phyloP scores from a whole-genome alignment of 2,329 filamentous ascomycete species.

The Aurifilum marmelostoma region DNA sequence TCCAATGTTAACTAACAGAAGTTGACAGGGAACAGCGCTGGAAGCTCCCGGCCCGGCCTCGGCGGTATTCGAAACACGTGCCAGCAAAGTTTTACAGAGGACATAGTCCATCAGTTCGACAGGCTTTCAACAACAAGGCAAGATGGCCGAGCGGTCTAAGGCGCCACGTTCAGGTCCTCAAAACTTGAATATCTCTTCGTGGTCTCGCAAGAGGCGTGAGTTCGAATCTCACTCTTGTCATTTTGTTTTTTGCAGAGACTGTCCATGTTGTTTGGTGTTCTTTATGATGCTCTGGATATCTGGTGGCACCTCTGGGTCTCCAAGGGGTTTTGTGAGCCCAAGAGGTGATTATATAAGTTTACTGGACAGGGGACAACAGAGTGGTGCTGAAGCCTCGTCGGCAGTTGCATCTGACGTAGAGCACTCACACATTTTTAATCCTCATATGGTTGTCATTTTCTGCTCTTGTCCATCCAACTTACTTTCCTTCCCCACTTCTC shows the following conservation, averaged over 20 bases:
- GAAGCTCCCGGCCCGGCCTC: conserved; percentile 5
- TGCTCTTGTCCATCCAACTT: too few species aligned
- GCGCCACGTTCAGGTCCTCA: conserved; percentile 13
- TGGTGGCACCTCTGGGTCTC: too few species aligned
- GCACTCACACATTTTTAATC: too few species aligned
- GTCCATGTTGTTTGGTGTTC: too few species aligned
- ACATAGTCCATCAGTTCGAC: neutral
- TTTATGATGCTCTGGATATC: too few species aligned
- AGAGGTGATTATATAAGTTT: too few species aligned
- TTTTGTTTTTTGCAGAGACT: neutral
- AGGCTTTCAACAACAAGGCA: neutral
- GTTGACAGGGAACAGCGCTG: neutral
- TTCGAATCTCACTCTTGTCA: conserved; percentile 16
- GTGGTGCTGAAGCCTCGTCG: too few species aligned
- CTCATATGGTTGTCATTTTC: too few species aligned
- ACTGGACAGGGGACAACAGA: too few species aligned
- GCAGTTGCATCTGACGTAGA: too few species aligned
- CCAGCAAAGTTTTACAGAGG: neutral
- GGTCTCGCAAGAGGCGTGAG: conserved; percentile 15
- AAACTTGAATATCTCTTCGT: conserved; percentile 6
- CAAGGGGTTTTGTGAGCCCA: too few species aligned
- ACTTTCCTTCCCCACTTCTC: too few species aligned
- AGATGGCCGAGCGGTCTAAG: conserved; percentile 16
- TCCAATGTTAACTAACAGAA: neutral
- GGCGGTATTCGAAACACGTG: neutral